phyloP scores from a whole-genome alignment of 306 rosid genomes.

The Fagus sylvatica region DNA sequence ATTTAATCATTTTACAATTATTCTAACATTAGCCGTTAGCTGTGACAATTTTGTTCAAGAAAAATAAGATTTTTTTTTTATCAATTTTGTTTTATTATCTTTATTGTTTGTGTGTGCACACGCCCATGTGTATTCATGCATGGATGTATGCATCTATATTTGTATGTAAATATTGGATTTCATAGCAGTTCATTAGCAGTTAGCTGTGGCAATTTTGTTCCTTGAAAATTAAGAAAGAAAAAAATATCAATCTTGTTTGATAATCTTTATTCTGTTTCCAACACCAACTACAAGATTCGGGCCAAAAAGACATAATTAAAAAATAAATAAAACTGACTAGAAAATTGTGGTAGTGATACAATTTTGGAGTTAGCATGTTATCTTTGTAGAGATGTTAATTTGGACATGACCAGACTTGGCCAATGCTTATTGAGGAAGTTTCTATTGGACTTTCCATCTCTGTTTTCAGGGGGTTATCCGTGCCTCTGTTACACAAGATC shows the following conservation, averaged over 20 bases:
- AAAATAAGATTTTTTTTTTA: too few relatives aligned
- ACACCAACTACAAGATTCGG: not conserved
- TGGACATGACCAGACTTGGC: not conserved
- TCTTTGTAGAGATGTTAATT: not conserved
- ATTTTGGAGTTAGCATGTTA: not conserved
- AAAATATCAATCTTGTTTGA: not conserved
- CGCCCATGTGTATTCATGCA: too few relatives aligned
- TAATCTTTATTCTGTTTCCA: not conserved
- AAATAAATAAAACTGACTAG: not conserved
- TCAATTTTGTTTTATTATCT: too few relatives aligned
- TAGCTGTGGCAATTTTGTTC: not conserved
- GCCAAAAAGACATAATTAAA: not conserved
- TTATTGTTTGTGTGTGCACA: too few relatives aligned
- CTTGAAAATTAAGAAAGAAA: not conserved
- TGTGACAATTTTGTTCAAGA: too few relatives aligned
- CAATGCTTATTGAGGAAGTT: not conserved
- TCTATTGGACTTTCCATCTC: not conserved
- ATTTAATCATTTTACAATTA: too few relatives aligned
- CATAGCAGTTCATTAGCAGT: not conserved
- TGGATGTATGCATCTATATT: too few relatives aligned
- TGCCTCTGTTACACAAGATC: constrained; percentile 79
- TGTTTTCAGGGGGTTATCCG: constrained; percentile 72
- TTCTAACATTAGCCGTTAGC: too few relatives aligned
- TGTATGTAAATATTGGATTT: too few relatives aligned
- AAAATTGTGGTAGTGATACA: not conserved